These are phyloP conservation scores for Antrodiella citrinella DNA, from an alignment of 768 basidiomycete species.

Conservation along the genomic window DNA sequence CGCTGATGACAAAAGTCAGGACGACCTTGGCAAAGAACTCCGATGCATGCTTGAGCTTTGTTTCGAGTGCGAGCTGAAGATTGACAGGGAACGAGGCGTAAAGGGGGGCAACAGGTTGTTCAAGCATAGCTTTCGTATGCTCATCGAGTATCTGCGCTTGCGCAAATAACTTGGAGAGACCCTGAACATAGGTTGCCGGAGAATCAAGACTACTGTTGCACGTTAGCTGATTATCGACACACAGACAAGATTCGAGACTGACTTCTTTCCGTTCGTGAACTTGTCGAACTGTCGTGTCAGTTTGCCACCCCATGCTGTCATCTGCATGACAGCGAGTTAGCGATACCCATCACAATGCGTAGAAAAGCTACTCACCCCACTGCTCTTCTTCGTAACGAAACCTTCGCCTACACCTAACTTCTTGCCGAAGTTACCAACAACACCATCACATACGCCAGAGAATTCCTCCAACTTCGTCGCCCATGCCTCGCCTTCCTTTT, in stretches of 20 bases:
- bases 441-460: slow-evolving; percentile 67
- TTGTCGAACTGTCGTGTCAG: slow-evolving; percentile 72
- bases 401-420: slow-evolving; percentile 87
- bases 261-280: slow-evolving; percentile 88
- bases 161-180: slow-evolving; percentile 63
- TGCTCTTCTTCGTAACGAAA: slow-evolving; percentile 74
- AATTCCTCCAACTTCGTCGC: slow-evolving; percentile 73
- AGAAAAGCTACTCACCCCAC: slow-evolving; percentile 32
- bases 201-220: slow-evolving; percentile 64
- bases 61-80: slow-evolving; percentile 55
- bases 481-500: slow-evolving; percentile 77
- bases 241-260: slow-evolving; percentile 22
- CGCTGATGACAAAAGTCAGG: slow-evolving; percentile 82
- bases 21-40: slow-evolving; percentile 90
- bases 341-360: not conserved
- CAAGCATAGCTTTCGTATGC: slow-evolving; percentile 67
- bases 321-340: slow-evolving; percentile 20
- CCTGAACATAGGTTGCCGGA: slow-evolving; percentile 75
- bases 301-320: slow-evolving; percentile 64
- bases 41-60: slow-evolving; percentile 72
- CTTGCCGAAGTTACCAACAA: slow-evolving; percentile 76
- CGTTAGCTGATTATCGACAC: slow-evolving; percentile 3
- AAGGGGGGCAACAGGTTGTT: slow-evolving; percentile 58
- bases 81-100: slow-evolving; percentile 67
- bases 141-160: slow-evolving; percentile 80